These are phyloP conservation scores for Apiospora kogelbergensis DNA, from an alignment of 2,329 filamentous ascomycete species.

Conservation along the genomic window DNA sequence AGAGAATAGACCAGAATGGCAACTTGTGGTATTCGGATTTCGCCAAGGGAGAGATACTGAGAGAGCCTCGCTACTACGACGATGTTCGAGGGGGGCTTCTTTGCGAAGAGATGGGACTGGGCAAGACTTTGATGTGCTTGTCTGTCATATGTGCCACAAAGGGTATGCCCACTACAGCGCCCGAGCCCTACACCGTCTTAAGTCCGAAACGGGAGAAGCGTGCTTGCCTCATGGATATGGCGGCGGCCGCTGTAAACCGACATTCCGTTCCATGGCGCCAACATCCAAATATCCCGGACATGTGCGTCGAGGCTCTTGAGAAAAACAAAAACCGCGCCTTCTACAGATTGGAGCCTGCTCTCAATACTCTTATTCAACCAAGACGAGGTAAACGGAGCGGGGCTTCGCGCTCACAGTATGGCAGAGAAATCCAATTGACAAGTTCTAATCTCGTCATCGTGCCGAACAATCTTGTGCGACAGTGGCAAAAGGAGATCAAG, in stretches of 20 bases:
- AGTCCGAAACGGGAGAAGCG: neutral
- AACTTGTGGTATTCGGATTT: slow-evolving; percentile 69
- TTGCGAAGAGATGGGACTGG: slow-evolving; percentile 77
- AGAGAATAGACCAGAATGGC: slow-evolving; percentile 60
- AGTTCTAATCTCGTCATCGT: slow-evolving; percentile 75
- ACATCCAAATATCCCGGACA: slow-evolving; percentile 52
- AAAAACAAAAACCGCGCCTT: slow-evolving; percentile 49
- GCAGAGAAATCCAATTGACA: slow-evolving; percentile 61
- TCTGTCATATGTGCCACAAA: slow-evolving; percentile 74
- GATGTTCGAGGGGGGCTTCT: slow-evolving; percentile 73
- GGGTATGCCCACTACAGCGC: slow-evolving; percentile 65
- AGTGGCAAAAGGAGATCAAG: slow-evolving; percentile 79
- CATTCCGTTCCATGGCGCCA: slow-evolving; percentile 69
- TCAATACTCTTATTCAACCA: slow-evolving; percentile 39
- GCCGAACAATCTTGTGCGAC: slow-evolving; percentile 77
- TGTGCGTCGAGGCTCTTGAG: slow-evolving; percentile 48
- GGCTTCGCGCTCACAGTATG: slow-evolving; percentile 25
- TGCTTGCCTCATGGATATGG: slow-evolving; percentile 69
- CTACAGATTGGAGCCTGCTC: slow-evolving; percentile 55
- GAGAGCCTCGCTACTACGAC: slow-evolving; percentile 72
- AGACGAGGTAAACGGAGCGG: slow-evolving; percentile 38
- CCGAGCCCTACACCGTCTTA: slow-evolving; percentile 46
- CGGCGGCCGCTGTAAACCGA: slow-evolving; percentile 66
- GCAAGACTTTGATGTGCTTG: slow-evolving; percentile 88
- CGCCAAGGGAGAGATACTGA: slow-evolving; percentile 60